Percentiles rank a stretch among this genome's conserved stretches.
phyloP scores from a whole-genome alignment of 257 asterid species.

The Ilex aquifolium region DNA sequence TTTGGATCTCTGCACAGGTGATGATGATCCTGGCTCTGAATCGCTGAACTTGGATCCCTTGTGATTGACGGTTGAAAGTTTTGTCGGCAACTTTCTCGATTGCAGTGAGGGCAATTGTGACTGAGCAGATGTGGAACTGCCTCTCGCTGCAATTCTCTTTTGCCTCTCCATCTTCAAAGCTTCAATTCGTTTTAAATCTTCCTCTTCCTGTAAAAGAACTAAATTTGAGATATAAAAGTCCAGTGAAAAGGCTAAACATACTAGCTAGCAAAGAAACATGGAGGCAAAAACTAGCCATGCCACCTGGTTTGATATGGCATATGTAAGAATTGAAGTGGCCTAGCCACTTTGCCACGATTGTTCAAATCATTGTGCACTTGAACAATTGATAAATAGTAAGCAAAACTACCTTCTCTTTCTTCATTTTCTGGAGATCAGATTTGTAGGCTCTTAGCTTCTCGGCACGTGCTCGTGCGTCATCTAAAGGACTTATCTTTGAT shows the following conservation, averaged over 20 bases:
- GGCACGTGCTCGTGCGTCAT: conserved; percentile 94
- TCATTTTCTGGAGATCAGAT: conserved; percentile 82
- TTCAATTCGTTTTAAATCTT: conserved; percentile 64
- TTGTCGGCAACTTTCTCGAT: conserved; percentile 47
- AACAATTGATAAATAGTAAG: conserved; percentile 14
- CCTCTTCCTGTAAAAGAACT: conserved; percentile 60
- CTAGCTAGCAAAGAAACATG: no score
- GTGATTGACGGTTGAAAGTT: conserved; percentile 54
- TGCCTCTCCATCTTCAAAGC: conserved; percentile 75
- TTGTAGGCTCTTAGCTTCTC: conserved; percentile 85
- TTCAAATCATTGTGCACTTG: conserved; percentile 25
- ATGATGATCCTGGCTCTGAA: conserved; percentile 78
- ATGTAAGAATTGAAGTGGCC: conserved; percentile 17
- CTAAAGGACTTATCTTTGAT: conserved; percentile 63
- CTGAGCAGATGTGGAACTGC: conserved; percentile 21
- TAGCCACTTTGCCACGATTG: conserved; percentile 28
- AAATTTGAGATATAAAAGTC: no score
- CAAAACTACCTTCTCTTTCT: conserved; percentile 70
- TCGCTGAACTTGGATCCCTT: conserved; percentile 88
- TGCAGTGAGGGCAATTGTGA: conserved; percentile 27
- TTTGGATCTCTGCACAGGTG: conserved; percentile 92
- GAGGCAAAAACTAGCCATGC: no score
- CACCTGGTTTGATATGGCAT: no score
- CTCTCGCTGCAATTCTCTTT: conserved; percentile 77
- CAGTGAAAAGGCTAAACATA: no score